Evolutionary conservation across 1,139 yeast species (phyloP), one percentile per base, ranked within the genome.

Genomic region (Kluyveromyces marxianus): DNA sequence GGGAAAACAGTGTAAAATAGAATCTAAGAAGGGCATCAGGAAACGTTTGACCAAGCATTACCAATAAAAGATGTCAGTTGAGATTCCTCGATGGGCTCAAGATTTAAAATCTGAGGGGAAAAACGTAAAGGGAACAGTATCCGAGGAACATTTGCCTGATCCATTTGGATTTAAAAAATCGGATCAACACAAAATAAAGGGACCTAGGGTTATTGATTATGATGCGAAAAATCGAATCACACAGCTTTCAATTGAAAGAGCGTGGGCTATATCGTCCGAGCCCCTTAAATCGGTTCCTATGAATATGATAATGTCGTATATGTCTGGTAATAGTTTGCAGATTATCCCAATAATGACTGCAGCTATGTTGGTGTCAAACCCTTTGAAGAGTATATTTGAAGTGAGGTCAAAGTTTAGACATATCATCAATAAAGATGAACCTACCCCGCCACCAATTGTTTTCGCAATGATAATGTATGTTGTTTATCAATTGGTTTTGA

Each of bases 281-380:
- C 97, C 97, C 0, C 88, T 90, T 2, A 92, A 90, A 61, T 75
- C 81, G 26, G 70, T 92, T 29, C 96, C 97, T 4, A 85, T 89
- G 95, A 92, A 88, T 57, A 63, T 85, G 48, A 69, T 88, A 47
- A 88, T 92, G 96, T 81, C 90, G 50, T 92, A 88, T 65, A 87
- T 92, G 89, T 81, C 96, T 2, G 98, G 98, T 31, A 84, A 85
- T 58, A 80, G 95, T 4, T 69, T 92, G 29, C 97, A 92, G 58
- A 75, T 92, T 53, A 89, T 92, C 49, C 94, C 97, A 4, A 83
- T 92, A 47, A 83, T 89, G 67, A 90, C 89, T 87, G 85, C 96
- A 0, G 66, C 86, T 37, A 87, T 84, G 88, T 71, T 92, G 58
- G 78, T 92, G 54, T 76, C 83, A 55, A 82, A 79, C 40, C 95